Conservation (phyloP, 106 monocot genomes). For the Dioscorea dumetorum region DNA sequence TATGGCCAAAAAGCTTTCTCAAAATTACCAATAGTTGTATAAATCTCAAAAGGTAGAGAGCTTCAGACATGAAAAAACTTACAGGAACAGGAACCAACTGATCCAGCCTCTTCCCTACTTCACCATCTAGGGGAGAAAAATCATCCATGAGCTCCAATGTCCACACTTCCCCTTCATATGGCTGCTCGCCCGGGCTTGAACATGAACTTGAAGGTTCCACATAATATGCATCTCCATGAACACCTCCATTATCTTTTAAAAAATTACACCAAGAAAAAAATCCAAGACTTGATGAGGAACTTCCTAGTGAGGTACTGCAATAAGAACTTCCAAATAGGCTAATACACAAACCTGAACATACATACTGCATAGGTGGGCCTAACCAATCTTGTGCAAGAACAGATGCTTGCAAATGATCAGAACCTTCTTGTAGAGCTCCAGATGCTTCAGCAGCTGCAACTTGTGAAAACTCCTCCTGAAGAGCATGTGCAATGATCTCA, state of each 20-base stretch:
- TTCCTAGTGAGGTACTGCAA: not conserved
- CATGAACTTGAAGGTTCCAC: conserved; percentile 29
- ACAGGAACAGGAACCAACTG: conserved; percentile 77
- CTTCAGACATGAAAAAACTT: conserved; percentile 20
- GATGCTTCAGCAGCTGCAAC: conserved; percentile 55
- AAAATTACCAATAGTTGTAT: no score
- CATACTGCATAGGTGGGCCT: conserved; percentile 14
- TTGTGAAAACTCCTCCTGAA: conserved; percentile 69
- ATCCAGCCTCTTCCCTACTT: conserved; percentile 82
- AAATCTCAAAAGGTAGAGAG: no score
- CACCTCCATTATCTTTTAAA: conserved; percentile 4
- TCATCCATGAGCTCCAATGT: conserved; percentile 59
- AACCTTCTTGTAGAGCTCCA: conserved; percentile 27
- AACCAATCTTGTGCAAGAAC: conserved; percentile 60
- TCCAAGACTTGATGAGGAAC: not conserved
- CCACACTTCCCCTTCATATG: conserved; percentile 21
- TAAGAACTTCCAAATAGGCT: not conserved
- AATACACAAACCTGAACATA: conserved; percentile 24
- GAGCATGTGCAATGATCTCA: conserved; percentile 65
- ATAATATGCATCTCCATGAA: conserved; percentile 9
- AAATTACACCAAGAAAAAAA: not conserved
- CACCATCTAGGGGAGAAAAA: conserved; percentile 58
- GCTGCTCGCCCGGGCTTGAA: conserved; percentile 49
- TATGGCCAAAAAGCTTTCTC: no score
- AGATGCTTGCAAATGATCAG: conserved; percentile 46